Conservation (phyloP, 108 stramenopile species). For the Nannochloropsis gaditana region DNA sequence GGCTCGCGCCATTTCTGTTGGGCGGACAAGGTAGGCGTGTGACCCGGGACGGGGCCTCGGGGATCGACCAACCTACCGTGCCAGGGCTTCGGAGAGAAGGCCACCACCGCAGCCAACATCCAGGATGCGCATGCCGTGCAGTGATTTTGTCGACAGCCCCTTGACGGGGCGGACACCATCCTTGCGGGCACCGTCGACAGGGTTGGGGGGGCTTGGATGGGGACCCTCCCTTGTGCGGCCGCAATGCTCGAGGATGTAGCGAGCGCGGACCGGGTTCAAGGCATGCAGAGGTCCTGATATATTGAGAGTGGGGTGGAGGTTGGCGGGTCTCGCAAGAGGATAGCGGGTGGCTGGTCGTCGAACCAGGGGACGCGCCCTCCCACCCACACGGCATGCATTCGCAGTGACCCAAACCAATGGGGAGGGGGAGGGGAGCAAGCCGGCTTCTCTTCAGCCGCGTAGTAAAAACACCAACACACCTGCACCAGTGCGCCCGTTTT, state of each 20-base stretch:
- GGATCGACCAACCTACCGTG: background rate
- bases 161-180: background rate
- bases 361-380: too few species aligned
- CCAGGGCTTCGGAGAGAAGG: constrained; percentile 61
- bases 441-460: too few species aligned
- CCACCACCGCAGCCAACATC: constrained; percentile 88
- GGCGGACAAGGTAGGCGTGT: too few species aligned
- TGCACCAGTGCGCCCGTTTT: background rate
- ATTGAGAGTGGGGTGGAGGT: background rate
- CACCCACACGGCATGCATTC: too few species aligned
- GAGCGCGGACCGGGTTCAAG: background rate
- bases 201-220: background rate
- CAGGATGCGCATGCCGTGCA: constrained; percentile 50
- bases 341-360: too few species aligned
- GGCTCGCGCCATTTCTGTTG: too few species aligned
- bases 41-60: too few species aligned
- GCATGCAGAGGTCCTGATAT: background rate
- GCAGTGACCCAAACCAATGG: too few species aligned
- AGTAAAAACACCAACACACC: background rate
- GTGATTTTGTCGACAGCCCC: constrained; percentile 25
- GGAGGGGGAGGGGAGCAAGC: too few species aligned
- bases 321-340: background rate
- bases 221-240: background rate
- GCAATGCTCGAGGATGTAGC: background rate
- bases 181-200: background rate